These are phyloP conservation scores for Fraxinus greggii DNA, from an alignment of 305 asterid species.

Conservation along the genomic window DNA sequence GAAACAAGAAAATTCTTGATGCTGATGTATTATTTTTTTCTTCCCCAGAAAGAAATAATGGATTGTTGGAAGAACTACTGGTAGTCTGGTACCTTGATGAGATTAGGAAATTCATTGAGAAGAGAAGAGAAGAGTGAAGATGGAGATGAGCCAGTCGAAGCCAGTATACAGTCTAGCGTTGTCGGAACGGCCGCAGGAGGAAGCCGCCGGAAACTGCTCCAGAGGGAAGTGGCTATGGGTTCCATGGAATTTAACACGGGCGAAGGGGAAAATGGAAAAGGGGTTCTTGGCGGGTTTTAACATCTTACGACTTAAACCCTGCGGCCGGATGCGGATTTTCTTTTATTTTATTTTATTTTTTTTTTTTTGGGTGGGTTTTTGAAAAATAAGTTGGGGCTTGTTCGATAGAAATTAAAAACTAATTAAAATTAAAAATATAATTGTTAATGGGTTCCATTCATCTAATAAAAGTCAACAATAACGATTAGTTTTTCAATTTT, in stretches of 20 bases:
- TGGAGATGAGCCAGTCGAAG: slow-evolving; percentile 62
- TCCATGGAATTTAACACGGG: slow-evolving; percentile 32
- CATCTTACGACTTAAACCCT: not conserved
- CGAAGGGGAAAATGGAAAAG: not conserved
- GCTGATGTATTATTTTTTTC: not conserved
- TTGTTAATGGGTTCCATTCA: no score
- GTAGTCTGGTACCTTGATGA: slow-evolving; percentile 63
- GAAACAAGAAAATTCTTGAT: not conserved
- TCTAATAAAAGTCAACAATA: no score
- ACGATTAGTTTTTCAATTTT: no score
- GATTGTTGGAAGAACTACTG: not conserved
- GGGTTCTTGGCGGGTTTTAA: slow-evolving; percentile 1
- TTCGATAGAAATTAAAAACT: no score
- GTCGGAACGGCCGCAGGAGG: slow-evolving; percentile 74
- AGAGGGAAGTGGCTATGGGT: slow-evolving; percentile 48
- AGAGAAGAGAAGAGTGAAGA: slow-evolving; percentile 55
- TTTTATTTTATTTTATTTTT: no score
- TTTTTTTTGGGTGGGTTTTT: no score
- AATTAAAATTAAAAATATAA: no score
- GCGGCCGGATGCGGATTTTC: not conserved
- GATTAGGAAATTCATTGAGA: slow-evolving; percentile 50
- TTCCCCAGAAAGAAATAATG: not conserved
- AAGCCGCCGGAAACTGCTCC: slow-evolving; percentile 65
- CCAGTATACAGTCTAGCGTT: slow-evolving; percentile 71
- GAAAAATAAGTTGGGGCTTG: no score